A percentile compares a stretch with the other conserved stretches of the same genome.
phyloP scores from a whole-genome alignment of 1,284 basidiomycete species.

The Inonotus obliquus region DNA sequence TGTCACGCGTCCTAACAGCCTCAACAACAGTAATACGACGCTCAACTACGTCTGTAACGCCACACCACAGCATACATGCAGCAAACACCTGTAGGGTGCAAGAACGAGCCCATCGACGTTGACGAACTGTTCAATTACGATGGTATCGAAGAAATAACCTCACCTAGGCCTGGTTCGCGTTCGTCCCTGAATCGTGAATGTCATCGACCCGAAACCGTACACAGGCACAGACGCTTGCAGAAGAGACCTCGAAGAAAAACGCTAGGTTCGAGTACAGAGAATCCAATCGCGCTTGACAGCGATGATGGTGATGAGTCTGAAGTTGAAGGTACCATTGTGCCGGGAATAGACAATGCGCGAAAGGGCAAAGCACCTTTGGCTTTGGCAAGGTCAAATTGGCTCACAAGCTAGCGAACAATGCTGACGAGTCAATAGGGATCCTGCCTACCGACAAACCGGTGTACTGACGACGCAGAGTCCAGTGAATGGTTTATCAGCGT shows the following conservation, averaged over 20 bases:
- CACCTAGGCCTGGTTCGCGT: no score
- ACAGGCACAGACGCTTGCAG: background rate
- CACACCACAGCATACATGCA: background rate
- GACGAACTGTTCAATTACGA: background rate
- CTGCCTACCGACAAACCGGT: background rate
- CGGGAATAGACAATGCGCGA: no score
- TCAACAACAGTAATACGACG: no score
- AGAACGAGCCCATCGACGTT: background rate
- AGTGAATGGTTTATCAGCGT: background rate
- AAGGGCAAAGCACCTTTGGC: no score
- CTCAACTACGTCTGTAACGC: background rate
- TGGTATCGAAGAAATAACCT: background rate
- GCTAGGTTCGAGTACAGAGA: background rate
- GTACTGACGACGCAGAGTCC: background rate
- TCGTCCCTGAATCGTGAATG: background rate
- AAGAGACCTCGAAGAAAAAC: background rate
- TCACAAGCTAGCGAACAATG: background rate
- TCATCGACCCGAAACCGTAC: background rate
- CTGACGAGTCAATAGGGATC: background rate
- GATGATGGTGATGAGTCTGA: background rate
- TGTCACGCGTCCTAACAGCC: background rate
- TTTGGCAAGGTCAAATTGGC: no score
- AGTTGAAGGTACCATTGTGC: background rate
- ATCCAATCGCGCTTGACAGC: background rate
- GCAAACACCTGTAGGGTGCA: background rate